Evolutionary conservation across 768 basidiomycete genomes (phyloP).

Genomic region (Arthromyces matolae): DNA sequence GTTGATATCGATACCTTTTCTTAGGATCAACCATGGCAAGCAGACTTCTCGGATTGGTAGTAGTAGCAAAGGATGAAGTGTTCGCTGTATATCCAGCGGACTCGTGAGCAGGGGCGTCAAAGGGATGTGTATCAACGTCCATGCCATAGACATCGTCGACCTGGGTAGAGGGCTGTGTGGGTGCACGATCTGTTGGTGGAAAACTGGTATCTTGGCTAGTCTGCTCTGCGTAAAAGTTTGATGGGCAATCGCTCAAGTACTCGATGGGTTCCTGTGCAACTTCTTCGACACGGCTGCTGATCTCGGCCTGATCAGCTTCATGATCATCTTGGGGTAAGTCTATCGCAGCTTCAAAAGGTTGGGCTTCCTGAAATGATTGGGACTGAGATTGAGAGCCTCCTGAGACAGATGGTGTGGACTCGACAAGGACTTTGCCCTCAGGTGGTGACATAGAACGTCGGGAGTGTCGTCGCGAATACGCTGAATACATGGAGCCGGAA

Average conservation of each 20-base stretch:
- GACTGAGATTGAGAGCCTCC: constrained; percentile 34
- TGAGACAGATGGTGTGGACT: constrained; percentile 49
- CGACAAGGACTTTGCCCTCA: constrained; percentile 38
- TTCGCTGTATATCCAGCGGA: not conserved
- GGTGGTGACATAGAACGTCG: constrained; percentile 13
- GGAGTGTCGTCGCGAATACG: constrained; percentile 1
- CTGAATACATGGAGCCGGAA: constrained; percentile 3
- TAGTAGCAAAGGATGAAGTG: constrained; percentile 2
- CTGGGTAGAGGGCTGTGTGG: constrained; percentile 36
- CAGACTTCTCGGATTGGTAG: constrained; percentile 16
- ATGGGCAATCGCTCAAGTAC: constrained; percentile 34
- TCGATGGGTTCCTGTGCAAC: constrained; percentile 16
- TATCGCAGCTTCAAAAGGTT: constrained; percentile 21
- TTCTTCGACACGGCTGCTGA: not conserved
- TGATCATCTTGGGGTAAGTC: constrained; percentile 15
- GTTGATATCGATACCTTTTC: constrained; percentile 26
- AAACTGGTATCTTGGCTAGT: constrained; percentile 16
- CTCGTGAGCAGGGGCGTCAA: constrained; percentile 1
- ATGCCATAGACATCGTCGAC: constrained; percentile 19
- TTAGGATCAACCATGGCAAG: constrained; percentile 25
- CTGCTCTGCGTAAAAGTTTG: constrained; percentile 35
- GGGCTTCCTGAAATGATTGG: constrained; percentile 23
- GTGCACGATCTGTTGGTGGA: constrained; percentile 8
- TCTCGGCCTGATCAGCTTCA: not conserved
- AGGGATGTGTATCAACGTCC: constrained; percentile 8